Evolutionary conservation across 2,329 filamentous ascomycete genomes (phyloP).

Genomic region (Exserohilum rostratum): DNA sequence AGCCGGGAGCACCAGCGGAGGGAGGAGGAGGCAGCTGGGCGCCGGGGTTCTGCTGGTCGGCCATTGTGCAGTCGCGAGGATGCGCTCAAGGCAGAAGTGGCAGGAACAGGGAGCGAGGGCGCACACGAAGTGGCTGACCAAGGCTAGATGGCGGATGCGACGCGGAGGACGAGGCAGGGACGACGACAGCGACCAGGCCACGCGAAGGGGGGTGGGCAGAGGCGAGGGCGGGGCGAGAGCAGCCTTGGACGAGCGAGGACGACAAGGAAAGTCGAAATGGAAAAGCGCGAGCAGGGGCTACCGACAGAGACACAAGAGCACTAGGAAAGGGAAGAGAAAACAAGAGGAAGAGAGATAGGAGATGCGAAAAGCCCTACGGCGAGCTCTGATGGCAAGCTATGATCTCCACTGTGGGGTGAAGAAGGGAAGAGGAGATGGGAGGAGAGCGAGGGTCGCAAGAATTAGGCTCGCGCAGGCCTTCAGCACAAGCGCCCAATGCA

Average conservation of each 20-base stretch:
- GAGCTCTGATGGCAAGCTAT: conserved; percentile 41
- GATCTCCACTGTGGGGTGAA: conserved; percentile 46
- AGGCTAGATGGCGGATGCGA: conserved; percentile 12
- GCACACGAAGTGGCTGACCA: background rate
- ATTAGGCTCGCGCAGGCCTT: conserved; percentile 23
- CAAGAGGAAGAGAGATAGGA: conserved; percentile 45
- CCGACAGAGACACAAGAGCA: conserved; percentile 37
- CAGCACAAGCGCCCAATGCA: conserved; percentile 26
- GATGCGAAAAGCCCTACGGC: conserved; percentile 44
- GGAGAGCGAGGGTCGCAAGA: conserved; percentile 33
- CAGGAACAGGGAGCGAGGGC: conserved; percentile 15
- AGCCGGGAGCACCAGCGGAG: conserved; percentile 74
- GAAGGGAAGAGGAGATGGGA: conserved; percentile 33
- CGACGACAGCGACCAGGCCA: conserved; percentile 17
- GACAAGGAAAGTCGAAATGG: conserved; percentile 38
- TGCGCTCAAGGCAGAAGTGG: conserved; percentile 16
- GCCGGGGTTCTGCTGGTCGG: conserved; percentile 70
- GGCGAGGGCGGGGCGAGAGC: conserved; percentile 27
- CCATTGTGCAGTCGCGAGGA: conserved; percentile 64
- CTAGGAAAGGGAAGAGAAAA: conserved; percentile 48
- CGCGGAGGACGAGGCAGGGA: conserved; percentile 14
- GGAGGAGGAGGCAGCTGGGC: conserved; percentile 74
- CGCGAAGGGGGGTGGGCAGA: conserved; percentile 14
- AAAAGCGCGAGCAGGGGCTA: conserved; percentile 33
- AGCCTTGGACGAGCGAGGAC: conserved; percentile 24